A percentile compares a stretch with the other conserved stretches of the same genome.
These are phyloP conservation scores for Cladosporium halotolerans DNA, from an alignment of 2,329 filamentous ascomycete genomes.

Conservation along the genomic window DNA sequence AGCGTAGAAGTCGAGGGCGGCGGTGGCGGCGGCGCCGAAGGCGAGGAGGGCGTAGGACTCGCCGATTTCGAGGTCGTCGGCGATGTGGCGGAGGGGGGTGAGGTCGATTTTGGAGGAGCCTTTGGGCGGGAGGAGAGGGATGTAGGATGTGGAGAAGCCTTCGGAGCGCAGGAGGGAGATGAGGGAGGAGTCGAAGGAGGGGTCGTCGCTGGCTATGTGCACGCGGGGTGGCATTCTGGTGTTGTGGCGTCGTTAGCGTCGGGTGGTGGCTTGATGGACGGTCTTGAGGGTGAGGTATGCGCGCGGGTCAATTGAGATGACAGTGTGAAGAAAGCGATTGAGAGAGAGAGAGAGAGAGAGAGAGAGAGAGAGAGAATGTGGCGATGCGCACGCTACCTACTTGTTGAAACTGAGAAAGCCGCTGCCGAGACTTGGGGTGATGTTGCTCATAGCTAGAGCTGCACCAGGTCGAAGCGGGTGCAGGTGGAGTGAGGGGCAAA, in stretches of 20 bases:
- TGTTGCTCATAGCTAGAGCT: conserved; percentile 3
- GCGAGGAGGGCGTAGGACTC: conserved; percentile 30
- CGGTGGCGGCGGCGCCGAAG: conserved; percentile 37
- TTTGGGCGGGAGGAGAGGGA: conserved; percentile 25
- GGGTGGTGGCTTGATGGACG: no score
- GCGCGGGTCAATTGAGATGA: background rate
- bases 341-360: no score
- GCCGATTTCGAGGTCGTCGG: conserved; percentile 32
- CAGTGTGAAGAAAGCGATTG: background rate
- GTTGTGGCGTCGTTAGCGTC: background rate
- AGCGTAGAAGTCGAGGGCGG: conserved; percentile 34
- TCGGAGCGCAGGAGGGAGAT: conserved; percentile 37
- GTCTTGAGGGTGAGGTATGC: no score
- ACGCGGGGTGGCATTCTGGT: conserved; percentile 15
- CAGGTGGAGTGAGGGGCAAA: no score
- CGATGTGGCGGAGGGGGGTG: conserved; percentile 29
- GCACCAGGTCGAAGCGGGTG: no score
- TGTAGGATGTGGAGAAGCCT: conserved; percentile 37
- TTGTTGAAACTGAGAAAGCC: conserved; percentile 25
- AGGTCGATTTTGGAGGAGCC: conserved; percentile 25
- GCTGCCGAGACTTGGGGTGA: conserved; percentile 3
- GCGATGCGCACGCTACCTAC: conserved; percentile 7
- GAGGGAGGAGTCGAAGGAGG: conserved; percentile 33
- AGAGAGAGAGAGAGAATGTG: no score
- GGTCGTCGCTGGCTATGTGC: conserved; percentile 24